A percentile compares a stretch with the other conserved stretches of the same genome.
phyloP scores from a whole-genome alignment of 257 asterid species.

The Ocimum tenuiflorum region DNA sequence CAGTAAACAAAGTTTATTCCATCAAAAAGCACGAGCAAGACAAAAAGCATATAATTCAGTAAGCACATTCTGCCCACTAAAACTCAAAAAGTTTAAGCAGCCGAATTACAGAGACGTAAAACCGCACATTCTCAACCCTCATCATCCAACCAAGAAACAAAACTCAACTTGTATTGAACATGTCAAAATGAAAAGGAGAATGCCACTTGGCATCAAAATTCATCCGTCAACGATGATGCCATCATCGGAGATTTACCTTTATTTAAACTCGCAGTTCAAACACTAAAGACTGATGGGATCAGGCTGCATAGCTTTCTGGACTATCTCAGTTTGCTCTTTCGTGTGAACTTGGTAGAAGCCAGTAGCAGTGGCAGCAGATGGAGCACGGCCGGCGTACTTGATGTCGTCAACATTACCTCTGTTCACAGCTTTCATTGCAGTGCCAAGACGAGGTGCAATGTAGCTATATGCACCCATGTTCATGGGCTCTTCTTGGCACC shows the following conservation, averaged over 20 bases:
- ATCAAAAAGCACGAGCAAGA: no score
- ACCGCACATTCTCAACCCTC: no score
- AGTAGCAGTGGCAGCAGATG: constrained; percentile 96
- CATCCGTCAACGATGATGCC: constrained; percentile 19
- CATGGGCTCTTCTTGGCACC: constrained; percentile 98
- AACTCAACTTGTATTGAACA: no score
- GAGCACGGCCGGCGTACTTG: constrained; percentile 75
- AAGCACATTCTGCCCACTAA: no score
- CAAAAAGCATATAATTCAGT: no score
- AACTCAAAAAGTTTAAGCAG: neutral
- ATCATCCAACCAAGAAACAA: no score
- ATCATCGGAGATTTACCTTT: constrained; percentile 17
- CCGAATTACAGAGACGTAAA: no score
- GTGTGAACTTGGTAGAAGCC: constrained; percentile 64
- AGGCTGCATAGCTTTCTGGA: constrained; percentile 67
- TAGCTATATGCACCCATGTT: constrained; percentile 89
- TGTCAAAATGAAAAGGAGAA: neutral
- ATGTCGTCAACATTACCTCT: constrained; percentile 71
- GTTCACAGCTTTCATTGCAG: constrained; percentile 63
- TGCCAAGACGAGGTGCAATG: constrained; percentile 62
- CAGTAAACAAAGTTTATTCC: no score
- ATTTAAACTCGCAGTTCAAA: constrained; percentile 12
- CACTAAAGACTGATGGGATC: constrained; percentile 35
- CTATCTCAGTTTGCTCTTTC: constrained; percentile 62
- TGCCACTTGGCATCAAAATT: constrained; percentile 6